phyloP scores from a whole-genome alignment of 106 monocot genomes.

The Allium fistulosum region DNA sequence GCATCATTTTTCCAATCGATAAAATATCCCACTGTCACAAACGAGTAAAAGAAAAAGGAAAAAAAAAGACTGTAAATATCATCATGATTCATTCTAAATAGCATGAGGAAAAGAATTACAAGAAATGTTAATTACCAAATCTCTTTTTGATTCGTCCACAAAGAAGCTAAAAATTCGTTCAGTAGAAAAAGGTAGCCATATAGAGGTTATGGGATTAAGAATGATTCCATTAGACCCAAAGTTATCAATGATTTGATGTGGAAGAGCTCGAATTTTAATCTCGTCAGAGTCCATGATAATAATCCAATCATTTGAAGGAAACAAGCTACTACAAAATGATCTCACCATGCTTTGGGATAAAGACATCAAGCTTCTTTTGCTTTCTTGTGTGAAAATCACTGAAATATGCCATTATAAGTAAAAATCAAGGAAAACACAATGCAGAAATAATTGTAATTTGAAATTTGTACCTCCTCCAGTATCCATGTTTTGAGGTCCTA shows the following conservation, averaged over 20 bases:
- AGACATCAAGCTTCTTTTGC: slow-evolving; percentile 62
- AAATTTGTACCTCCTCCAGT: background rate
- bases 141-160: slow-evolving; percentile 29
- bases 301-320: slow-evolving; percentile 44
- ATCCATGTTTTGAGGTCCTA: slow-evolving; percentile 18
- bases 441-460: background rate
- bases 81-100: background rate
- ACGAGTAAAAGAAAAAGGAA: no score
- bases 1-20: slow-evolving; percentile 41
- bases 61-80: background rate
- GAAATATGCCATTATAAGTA: background rate
- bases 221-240: slow-evolving; percentile 51
- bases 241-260: slow-evolving; percentile 27
- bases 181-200: slow-evolving; percentile 64
- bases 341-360: slow-evolving; percentile 69
- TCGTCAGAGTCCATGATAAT: slow-evolving; percentile 34
- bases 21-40: slow-evolving; percentile 73
- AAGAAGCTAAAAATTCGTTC: slow-evolving; percentile 53
- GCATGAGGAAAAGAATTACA: background rate
- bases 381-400: slow-evolving; percentile 30
- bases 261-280: slow-evolving; percentile 42
- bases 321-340: slow-evolving; percentile 49
- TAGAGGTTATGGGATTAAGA: slow-evolving; percentile 72
- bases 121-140: slow-evolving; percentile 22
- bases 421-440: background rate